A percentile compares a stretch with the other conserved stretches of the same genome.
Evolutionary conservation across 805 yeast species (phyloP).

Genomic region (Trichomonascus vanleenenianus): DNA sequence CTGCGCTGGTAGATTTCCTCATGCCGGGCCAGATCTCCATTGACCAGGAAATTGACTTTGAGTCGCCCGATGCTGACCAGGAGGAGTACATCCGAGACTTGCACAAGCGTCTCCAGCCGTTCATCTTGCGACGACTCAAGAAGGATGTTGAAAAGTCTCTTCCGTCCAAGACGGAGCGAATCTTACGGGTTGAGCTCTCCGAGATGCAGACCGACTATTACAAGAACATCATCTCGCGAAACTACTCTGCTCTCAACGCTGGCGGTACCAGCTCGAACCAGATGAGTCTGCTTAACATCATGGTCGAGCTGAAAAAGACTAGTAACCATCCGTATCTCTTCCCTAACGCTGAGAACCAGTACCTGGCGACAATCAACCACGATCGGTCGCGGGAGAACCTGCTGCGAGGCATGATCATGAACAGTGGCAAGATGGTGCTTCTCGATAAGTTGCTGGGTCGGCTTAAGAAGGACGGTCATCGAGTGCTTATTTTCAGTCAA

Average conservation of each 20-base stretch:
- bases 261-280: slow-evolving; percentile 73
- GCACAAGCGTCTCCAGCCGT: slow-evolving; percentile 82
- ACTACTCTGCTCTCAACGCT: slow-evolving; percentile 83
- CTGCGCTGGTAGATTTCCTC: slow-evolving; percentile 87
- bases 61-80: slow-evolving; percentile 76
- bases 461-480: slow-evolving; percentile 85
- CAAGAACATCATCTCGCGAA: slow-evolving; percentile 85
- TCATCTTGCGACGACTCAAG: slow-evolving; percentile 84
- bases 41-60: slow-evolving; percentile 93
- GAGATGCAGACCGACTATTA: slow-evolving; percentile 94
- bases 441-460: slow-evolving; percentile 82
- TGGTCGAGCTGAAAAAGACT: slow-evolving; percentile 95
- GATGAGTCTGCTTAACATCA: slow-evolving; percentile 78
- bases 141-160: slow-evolving; percentile 96
- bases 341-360: slow-evolving; percentile 85
- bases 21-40: slow-evolving; percentile 92
- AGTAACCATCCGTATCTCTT: slow-evolving; percentile 95
- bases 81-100: slow-evolving; percentile 82
- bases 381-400: slow-evolving; percentile 68
- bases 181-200: slow-evolving; percentile 87
- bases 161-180: slow-evolving; percentile 93
- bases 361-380: slow-evolving; percentile 34
- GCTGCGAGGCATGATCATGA: slow-evolving; percentile 89
- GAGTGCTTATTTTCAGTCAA: slow-evolving; percentile 91
- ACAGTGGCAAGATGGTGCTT: slow-evolving; percentile 96